These are phyloP conservation scores for Phylloboletellus chloephorus DNA, from an alignment of 1,284 basidiomycete species.

Conservation along the genomic window DNA sequence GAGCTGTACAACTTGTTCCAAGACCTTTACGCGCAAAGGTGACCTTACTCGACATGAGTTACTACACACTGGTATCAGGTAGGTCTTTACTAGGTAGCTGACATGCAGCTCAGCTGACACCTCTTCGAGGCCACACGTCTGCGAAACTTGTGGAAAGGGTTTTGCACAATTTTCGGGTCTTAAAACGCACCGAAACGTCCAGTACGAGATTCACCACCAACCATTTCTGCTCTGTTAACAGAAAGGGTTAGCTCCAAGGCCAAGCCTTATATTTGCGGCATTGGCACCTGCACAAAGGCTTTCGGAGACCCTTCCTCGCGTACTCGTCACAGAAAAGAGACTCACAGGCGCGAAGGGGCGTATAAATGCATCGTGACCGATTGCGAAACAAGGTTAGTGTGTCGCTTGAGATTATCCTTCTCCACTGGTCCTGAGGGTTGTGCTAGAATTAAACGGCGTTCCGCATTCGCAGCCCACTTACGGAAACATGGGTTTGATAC, in stretches of 20 bases:
- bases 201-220: slow-evolving; percentile 39
- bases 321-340: slow-evolving; percentile 55
- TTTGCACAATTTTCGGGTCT: slow-evolving; percentile 54
- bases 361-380: slow-evolving; percentile 41
- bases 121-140: slow-evolving; percentile 41
- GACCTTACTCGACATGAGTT: slow-evolving; percentile 49
- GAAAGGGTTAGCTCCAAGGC: slow-evolving; percentile 38
- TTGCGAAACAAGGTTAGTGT: slow-evolving; percentile 46
- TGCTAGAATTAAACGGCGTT: slow-evolving; percentile 55
- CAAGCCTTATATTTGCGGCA: slow-evolving; percentile 49
- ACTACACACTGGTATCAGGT: slow-evolving; percentile 46
- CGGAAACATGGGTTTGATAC: slow-evolving; percentile 43
- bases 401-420: neutral
- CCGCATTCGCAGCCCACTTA: slow-evolving; percentile 51
- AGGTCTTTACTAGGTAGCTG: slow-evolving; percentile 10
- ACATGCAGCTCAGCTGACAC: neutral
- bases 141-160: slow-evolving; percentile 41
- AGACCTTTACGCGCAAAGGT: slow-evolving; percentile 44
- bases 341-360: slow-evolving; percentile 38
- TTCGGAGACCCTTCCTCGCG: slow-evolving; percentile 65
- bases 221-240: slow-evolving; percentile 9
- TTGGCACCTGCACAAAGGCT: slow-evolving; percentile 38
- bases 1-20: slow-evolving; percentile 39
- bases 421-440: slow-evolving; percentile 4
- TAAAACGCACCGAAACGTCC: slow-evolving; percentile 53